These are phyloP conservation scores for Geranomyces michiganensis DNA, from an alignment of 192 early-diverging fungal species.

Conservation along the genomic window DNA sequence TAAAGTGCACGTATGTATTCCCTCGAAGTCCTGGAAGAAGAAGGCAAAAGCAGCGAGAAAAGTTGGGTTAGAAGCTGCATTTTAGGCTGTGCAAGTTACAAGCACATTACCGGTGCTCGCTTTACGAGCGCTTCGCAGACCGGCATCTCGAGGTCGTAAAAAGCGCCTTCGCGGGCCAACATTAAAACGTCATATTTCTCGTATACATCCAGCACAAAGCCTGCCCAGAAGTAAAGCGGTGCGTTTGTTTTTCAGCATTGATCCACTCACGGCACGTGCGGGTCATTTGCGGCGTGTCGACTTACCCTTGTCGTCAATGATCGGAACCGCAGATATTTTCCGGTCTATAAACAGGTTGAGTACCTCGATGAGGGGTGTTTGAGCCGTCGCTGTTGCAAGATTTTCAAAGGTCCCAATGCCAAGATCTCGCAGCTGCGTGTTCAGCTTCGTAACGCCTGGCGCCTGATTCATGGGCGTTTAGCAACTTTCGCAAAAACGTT, in stretches of 20 bases:
- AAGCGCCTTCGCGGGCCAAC: slow-evolving; percentile 60
- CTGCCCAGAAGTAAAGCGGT: too few relatives aligned
- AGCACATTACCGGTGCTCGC: slow-evolving; percentile 74
- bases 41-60: neutral
- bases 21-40: slow-evolving; percentile 76
- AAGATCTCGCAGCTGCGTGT: slow-evolving; percentile 67
- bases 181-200: slow-evolving; percentile 93
- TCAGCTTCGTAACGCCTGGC: slow-evolving; percentile 27
- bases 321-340: slow-evolving; percentile 90
- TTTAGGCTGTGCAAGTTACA: neutral
- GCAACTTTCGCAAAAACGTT: too few relatives aligned
- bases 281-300: neutral
- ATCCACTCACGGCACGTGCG: neutral
- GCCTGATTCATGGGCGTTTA: slow-evolving; percentile 6
- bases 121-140: slow-evolving; percentile 82
- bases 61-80: neutral
- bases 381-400: slow-evolving; percentile 76
- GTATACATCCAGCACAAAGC: slow-evolving; percentile 87
- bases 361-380: slow-evolving; percentile 83
- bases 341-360: slow-evolving; percentile 91
- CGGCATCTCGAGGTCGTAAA: slow-evolving; percentile 80
- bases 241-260: slow-evolving; percentile 10
- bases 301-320: slow-evolving; percentile 80
- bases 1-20: slow-evolving; percentile 89
- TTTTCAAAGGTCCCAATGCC: slow-evolving; percentile 88